Percentiles rank a stretch among this genome's conserved stretches.
These are phyloP conservation scores for Conringia planisiliqua DNA, from an alignment of 345 rosid genomes.

Conservation along the genomic window DNA sequence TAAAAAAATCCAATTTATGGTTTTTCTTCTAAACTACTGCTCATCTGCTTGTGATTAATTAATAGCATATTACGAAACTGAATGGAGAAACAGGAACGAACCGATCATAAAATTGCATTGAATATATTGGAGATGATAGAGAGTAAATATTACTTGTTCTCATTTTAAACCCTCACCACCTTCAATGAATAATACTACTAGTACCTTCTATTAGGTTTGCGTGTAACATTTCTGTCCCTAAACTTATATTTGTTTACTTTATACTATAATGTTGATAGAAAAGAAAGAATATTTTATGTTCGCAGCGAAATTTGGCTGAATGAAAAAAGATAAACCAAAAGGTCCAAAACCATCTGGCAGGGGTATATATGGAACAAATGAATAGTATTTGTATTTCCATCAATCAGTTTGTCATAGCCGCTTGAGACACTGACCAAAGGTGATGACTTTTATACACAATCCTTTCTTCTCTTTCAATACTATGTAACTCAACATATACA, in stretches of 20 bases:
- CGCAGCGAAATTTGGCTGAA: not conserved
- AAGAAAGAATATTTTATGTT: not conserved
- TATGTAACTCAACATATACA: not conserved
- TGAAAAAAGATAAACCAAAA: not conserved
- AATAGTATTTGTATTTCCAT: slow-evolving; percentile 24
- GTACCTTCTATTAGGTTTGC: not conserved
- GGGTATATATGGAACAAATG: slow-evolving; percentile 21
- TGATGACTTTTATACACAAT: slow-evolving; percentile 30
- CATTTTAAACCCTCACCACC: not conserved
- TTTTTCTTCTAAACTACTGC: not conserved
- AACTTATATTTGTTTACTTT: not conserved
- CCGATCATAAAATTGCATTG: not conserved
- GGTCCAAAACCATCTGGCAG: not conserved
- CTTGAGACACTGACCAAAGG: slow-evolving; percentile 20
- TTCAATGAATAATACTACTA: not conserved
- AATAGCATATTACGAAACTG: not conserved
- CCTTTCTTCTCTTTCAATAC: not conserved
- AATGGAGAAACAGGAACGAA: not conserved
- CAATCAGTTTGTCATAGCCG: slow-evolving; percentile 31
- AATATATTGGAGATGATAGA: not conserved
- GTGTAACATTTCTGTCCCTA: not conserved
- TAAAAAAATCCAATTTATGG: too few relatives aligned
- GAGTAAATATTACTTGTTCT: not conserved
- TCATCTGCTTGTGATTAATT: not conserved
- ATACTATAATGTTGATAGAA: not conserved